Evolutionary conservation across 495 filamentous ascomycete genomes (phyloP), one percentile per base, ranked within the genome.

Genomic region (Penicillium waksmanii): DNA sequence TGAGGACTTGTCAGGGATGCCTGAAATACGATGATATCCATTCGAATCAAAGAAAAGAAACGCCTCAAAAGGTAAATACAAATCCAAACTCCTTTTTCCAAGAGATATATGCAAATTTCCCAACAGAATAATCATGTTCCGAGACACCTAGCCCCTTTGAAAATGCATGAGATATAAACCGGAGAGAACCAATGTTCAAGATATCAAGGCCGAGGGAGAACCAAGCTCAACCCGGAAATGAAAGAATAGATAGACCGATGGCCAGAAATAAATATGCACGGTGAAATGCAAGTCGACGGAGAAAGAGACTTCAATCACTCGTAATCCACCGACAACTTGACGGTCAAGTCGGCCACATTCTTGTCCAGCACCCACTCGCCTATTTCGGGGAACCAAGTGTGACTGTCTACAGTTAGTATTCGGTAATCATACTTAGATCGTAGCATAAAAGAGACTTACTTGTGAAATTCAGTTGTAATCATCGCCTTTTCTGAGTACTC

Each of bases 401-500:
- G 69, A 58, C 73, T 77, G 44, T 31, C 10, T 19, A 25, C 19
- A 9, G 55, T 70, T 46, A 69, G 62, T 53, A 53, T 25, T 23
- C 21, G 46, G 52, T 15, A 25, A 6, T 13, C 19, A 10, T 23
- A 11, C 6, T 21, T 2, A 18, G 8, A 13, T 13, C 15, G 36
- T 9, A 46, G 34, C 11, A 18, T n/a, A 19, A 3, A 36, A 4
- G 23, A 13, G 53, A 74, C 82, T 70, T 70, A 87, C 85, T 80
- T 77, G 55, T 85, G 66, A 57, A 77, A 85, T 8, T 79, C 70
- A 0, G 76, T 85, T 5, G 65, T 47, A 1, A 74, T 74, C 63
- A 89, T 65, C 1, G 87, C 81, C 62, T 73, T 74, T 44, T 76
- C 61, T 0, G 76, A 63, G 63, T 89, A 90, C 69, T 90, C 87